Percentiles rank a stretch among this genome's conserved stretches.
Evolutionary conservation across 106 monocot genomes (phyloP).

Genomic region (Acorus gramineus): DNA sequence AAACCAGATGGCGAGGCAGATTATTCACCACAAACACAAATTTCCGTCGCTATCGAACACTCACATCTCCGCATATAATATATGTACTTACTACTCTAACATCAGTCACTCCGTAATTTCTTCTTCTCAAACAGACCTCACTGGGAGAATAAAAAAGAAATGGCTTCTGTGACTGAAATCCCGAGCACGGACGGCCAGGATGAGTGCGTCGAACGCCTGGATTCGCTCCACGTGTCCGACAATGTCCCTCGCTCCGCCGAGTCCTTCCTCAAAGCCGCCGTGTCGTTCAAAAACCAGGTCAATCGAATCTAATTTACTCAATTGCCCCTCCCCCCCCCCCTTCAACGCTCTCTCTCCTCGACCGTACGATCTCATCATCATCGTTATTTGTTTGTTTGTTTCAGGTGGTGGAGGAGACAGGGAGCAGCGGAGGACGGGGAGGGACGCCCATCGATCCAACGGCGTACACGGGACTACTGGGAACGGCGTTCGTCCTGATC

Average conservation of each 20-base stretch:
- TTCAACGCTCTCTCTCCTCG: background rate
- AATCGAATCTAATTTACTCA: background rate
- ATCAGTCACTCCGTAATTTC: too few relatives aligned
- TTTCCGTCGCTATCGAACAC: too few relatives aligned
- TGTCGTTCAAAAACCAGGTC: slow-evolving; percentile 13
- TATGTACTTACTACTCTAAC: too few relatives aligned
- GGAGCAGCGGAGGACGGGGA: background rate
- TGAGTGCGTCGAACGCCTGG: too few relatives aligned
- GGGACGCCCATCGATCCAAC: slow-evolving; percentile 9
- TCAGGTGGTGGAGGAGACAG: slow-evolving; percentile 10
- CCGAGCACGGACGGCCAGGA: too few relatives aligned
- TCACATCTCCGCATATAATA: too few relatives aligned
- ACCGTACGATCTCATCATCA: background rate
- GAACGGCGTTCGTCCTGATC: slow-evolving; percentile 8
- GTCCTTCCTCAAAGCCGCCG: slow-evolving; percentile 9
- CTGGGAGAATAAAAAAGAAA: too few relatives aligned
- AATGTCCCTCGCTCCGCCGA: background rate
- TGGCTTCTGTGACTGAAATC: too few relatives aligned
- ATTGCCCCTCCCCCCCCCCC: background rate
- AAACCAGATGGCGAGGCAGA: too few relatives aligned
- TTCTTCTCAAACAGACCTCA: too few relatives aligned
- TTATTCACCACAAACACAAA: too few relatives aligned
- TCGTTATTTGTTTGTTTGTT: background rate
- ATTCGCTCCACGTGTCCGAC: too few relatives aligned
- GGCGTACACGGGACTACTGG: slow-evolving; percentile 14